Evolutionary conservation across 2,329 filamentous ascomycete genomes (phyloP), one percentile per base, ranked within the genome.

Genomic region (Claviceps arundinis): DNA sequence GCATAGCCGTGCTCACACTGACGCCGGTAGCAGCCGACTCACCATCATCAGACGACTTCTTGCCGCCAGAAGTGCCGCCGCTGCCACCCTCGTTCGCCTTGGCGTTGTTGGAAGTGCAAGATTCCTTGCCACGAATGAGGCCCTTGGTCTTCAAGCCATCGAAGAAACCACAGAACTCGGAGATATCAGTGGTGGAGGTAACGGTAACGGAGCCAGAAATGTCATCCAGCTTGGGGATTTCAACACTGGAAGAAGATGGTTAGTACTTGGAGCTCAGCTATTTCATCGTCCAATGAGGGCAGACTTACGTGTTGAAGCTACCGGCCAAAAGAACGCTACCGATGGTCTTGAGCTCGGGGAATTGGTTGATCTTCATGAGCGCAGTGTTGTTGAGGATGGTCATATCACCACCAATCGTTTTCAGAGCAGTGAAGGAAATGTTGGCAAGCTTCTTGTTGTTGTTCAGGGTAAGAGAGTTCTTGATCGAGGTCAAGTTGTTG

Each of bases 341-440:
- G 54, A 96, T 80, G 52, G 73, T 78, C 64, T 78, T 65, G 30
- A 98, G 78, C 57, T 74, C 65, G 56, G 78, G 76, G 71, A 97
- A 86, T 37, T 80, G 81, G 57, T 78, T 69, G 52, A 96, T 75
- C 55, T 72, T 66, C 52, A 70, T 60, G 37, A 96, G 78, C 52
- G 75, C 73, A 55, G 88, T 87, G 83, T 97, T 96, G 81, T 95
- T 95, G 70, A 87, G 84, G 64, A 98, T 81, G 60, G 85, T 82
- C 66, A 95, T 80, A 66, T 85, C 88, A 72, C 88, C 90, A 59
- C 78, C 81, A 62, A 95, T 78, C 51, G 71, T 77, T 58, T 74
- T 76, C 46, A 97, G 76, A 22, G 65, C 47, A 47, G 85, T 83
- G 70, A 95, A 78, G 54, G 84, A 82, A 69, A 96, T 76, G 78